Conservation (phyloP, 1,139 yeast genomes). For the Eremothecium gossypii region DNA sequence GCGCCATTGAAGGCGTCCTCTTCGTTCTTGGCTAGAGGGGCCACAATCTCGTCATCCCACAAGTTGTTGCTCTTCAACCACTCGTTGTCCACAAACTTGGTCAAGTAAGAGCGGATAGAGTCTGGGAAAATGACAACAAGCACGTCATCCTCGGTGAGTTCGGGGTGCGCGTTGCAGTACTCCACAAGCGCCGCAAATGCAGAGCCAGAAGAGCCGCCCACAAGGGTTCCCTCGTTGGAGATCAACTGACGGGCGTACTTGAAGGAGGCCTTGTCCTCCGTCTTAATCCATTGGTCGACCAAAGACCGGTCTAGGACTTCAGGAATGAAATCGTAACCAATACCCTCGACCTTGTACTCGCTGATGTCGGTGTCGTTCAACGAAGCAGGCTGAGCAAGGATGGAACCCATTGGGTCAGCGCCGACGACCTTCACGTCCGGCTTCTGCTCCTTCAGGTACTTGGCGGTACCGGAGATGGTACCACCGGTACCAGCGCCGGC, state of each 20-base stretch:
- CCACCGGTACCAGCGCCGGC: constrained; percentile 73
- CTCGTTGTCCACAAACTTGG: constrained; percentile 85
- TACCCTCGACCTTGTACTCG: constrained; percentile 80
- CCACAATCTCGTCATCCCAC: constrained; percentile 40
- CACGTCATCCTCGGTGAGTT: constrained; percentile 61
- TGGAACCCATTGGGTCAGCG: constrained; percentile 85
- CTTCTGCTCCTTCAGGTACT: constrained; percentile 66
- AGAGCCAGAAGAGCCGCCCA: constrained; percentile 84
- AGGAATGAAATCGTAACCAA: constrained; percentile 85
- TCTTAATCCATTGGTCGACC: constrained; percentile 79
- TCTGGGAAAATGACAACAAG: constrained; percentile 83
- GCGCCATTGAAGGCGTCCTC: constrained; percentile 45
- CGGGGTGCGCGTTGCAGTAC: constrained; percentile 52
- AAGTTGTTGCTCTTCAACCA: constrained; percentile 83
- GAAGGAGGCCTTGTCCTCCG: constrained; percentile 77
- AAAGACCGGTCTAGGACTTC: constrained; percentile 60
- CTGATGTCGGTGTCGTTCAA: constrained; percentile 49
- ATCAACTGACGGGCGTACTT: constrained; percentile 75
- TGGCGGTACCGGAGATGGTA: constrained; percentile 58
- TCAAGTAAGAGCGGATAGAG: constrained; percentile 76
- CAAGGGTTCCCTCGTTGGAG: constrained; percentile 76
- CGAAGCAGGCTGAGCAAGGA: constrained; percentile 72
- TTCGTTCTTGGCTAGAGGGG: constrained; percentile 29
- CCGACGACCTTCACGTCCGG: constrained; percentile 55
- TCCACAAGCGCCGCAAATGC: constrained; percentile 75